Base-by-base conservation (phyloP, 2,329 filamentous ascomycete genomes). In the Graphilbum ipis-grandicollis region DNA sequence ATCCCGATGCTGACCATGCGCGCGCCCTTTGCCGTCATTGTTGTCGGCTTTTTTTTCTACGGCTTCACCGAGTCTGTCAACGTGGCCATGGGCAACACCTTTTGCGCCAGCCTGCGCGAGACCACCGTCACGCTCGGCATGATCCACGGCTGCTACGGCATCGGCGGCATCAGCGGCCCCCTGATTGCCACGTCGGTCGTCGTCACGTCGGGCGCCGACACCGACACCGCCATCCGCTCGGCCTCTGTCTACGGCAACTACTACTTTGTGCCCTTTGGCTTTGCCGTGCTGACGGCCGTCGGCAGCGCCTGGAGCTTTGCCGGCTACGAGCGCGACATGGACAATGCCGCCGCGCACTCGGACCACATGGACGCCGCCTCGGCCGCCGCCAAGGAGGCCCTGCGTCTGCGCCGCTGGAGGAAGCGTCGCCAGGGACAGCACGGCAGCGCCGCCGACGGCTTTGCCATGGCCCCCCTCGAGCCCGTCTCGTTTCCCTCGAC, bases 161-260 rank as follows among this genome's bases (percentile, higher is more conserved):
- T 79, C 30, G 76, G 75, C 29, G 76, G 72, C 32, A 74, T 68
- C 12, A 48, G 74, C 17, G 79, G 74, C 0, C 82, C 83, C 0
- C 62, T 92, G 7, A 68, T 83, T 13, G 82, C 82, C 2, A 92
- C 82, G 0, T 65, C 73, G 0, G 65, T 92, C 47, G 76, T 76
- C 2, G 75, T 78, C 0, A 54, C 60, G 10, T 59, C 60, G 2
- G 64, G 66, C 4, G 53, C 70, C 0, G 45, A 33, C 22, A 12
- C 34, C 12, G 22, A 40, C 15, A 18, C 31, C 9, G 33, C 26
- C 31, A 34, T 33, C 31, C 38, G 29, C 26, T 17, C 39, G 9
- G 39, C 44, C 19, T n/a, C 36, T 12, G 36, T 31, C 12, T 44
- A 37, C 34, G 37, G 71, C 32, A 63, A 70, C 15, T 90, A 80